Conservation (phyloP, 2,329 filamentous ascomycete genomes). For the Graphilbum ipis-grandicollis region DNA sequence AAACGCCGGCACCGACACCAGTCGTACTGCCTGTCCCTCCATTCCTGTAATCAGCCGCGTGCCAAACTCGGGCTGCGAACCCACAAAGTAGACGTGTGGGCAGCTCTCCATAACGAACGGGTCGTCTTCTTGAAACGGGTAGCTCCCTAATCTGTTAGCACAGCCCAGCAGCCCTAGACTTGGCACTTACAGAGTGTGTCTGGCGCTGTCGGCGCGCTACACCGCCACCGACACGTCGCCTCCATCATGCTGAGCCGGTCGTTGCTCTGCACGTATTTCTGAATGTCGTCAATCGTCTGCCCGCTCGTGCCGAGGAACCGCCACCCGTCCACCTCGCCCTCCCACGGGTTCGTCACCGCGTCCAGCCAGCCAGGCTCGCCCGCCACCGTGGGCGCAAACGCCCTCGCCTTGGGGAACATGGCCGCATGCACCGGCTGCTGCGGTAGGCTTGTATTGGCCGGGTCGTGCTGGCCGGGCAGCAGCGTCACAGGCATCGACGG, state of each 20-base stretch:
- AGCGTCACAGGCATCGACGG: constrained; percentile 79
- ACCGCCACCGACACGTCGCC: constrained; percentile 81
- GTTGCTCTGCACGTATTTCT: constrained; percentile 71
- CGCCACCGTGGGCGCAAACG: constrained; percentile 36
- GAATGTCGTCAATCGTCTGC: constrained; percentile 85
- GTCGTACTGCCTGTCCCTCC: constrained; percentile 51
- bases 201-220: constrained; percentile 80
- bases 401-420: constrained; percentile 69
- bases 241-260: constrained; percentile 82
- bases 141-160: constrained; percentile 49
- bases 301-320: constrained; percentile 72
- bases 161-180: neutral
- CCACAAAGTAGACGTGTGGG: constrained; percentile 82
- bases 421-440: constrained; percentile 88
- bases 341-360: constrained; percentile 81
- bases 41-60: constrained; percentile 51
- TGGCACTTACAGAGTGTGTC: constrained; percentile 70
- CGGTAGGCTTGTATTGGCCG: constrained; percentile 75
- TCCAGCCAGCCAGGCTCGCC: constrained; percentile 52
- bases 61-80: constrained; percentile 65
- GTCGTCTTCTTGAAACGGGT: constrained; percentile 88
- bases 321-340: constrained; percentile 82
- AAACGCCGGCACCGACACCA: constrained; percentile 77
- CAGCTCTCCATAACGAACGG: constrained; percentile 74
- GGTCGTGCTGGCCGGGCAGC: constrained; percentile 68